Conservation (phyloP, 208 protist genomes). For the Zelonia costaricensis region DNA sequence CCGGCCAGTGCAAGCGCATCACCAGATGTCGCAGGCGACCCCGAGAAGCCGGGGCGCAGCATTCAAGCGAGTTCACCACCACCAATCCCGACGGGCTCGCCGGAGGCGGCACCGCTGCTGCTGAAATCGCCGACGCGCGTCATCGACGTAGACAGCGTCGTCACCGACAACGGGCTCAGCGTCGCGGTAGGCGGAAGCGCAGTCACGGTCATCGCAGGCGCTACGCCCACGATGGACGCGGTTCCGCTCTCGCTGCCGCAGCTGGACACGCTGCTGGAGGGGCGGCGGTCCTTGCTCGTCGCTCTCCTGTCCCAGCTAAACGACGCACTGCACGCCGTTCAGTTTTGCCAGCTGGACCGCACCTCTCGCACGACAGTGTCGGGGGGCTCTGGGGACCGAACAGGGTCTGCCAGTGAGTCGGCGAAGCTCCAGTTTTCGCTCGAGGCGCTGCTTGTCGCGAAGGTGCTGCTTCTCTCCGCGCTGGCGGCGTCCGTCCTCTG, state of each 20-base stretch:
- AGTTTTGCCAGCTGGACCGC: constrained; percentile 49
- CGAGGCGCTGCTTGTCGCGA: constrained; percentile 41
- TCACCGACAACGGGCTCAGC: background rate
- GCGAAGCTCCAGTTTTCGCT: constrained; percentile 9
- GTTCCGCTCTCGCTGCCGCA: constrained; percentile 7
- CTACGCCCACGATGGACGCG: constrained; percentile 5
- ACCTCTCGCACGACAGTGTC: background rate
- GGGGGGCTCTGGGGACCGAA: too few species aligned
- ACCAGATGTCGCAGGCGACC: too few species aligned
- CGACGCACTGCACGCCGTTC: constrained; percentile 55
- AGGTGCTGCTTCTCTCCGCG: constrained; percentile 49
- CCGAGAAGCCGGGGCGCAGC: too few species aligned
- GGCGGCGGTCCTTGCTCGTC: constrained; percentile 28
- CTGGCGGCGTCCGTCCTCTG: constrained; percentile 37
- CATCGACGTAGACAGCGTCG: too few species aligned
- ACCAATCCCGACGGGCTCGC: too few species aligned
- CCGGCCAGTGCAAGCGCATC: too few species aligned
- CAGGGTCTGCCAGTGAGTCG: background rate
- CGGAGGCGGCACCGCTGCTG: too few species aligned
- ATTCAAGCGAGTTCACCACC: too few species aligned
- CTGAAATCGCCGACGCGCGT: too few species aligned
- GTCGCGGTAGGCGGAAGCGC: background rate
- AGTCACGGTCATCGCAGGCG: background rate
- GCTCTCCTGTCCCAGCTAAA: constrained; percentile 58
- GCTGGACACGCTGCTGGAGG: constrained; percentile 11